Base-by-base conservation (phyloP, 75 land plant species). In the Sequoia sempervirens region DNA sequence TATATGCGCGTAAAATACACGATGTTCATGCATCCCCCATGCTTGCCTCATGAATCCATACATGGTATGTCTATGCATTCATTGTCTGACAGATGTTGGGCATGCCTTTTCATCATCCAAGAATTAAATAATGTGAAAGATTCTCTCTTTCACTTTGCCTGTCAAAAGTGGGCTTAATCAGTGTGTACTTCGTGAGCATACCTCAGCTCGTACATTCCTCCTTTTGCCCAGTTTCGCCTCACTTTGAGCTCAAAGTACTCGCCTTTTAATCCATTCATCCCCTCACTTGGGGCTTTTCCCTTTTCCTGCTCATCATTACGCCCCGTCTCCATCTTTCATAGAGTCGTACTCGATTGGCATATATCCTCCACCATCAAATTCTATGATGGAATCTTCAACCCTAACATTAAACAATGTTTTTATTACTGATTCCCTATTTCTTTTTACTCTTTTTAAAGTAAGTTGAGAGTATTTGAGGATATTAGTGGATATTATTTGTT, bases 31-130 rank as follows among this genome's bases (percentile, higher is more conserved):
- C 47, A 43, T 45, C 80, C 30, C 28, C 3, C 46, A 45, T 43
- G 4, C 79, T 17, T 38, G 7, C 75, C 75, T 36, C 37, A 34
- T 40, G 37, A 36, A 6, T 5, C 10, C 79, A 70, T 69, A 9
- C 34, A 69, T 69, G 11, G 12, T 13, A 6, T 8, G 36, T 2
- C 15, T 70, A 28, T 32, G 28, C 80, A 78, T 45, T 32, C 52
- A 78, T 40, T 20, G 9, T 3, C 80, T 76, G 80, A 18, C 80
- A 76, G 46, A 40, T 76, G 80, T 76, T n/a, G 80, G 80, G 50
- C 50, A 78, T 78, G 80, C 80, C 50, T 78, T 43, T 43, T 26
- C 80, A 78, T 78, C 80, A 78, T 78, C 20, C 80, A 10, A 45
- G 46, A 41, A 78, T 78, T 78, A 26, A 78, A 78, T 37, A 78